Percentiles rank a stretch among this genome's conserved stretches.
phyloP scores from a whole-genome alignment of 1,139 yeast species.

The Diutina scorzettiae region DNA sequence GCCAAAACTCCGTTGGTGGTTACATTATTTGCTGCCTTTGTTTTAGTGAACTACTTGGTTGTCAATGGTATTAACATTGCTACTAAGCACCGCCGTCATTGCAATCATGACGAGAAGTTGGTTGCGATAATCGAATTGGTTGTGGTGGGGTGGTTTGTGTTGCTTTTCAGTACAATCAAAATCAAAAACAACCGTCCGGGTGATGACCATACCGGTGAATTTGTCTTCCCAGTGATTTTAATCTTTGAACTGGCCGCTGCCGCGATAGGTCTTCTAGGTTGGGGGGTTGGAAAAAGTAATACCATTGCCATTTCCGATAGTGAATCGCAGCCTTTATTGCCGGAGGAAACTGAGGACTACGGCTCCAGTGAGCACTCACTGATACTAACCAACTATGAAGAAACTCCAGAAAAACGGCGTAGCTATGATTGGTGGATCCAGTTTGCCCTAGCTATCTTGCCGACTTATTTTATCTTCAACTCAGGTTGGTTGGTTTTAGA shows the following conservation, averaged over 20 bases:
- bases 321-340: background rate
- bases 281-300: constrained; percentile 18
- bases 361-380: background rate
- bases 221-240: constrained; percentile 39
- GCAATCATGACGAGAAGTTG: constrained; percentile 62
- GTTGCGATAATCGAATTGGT: constrained; percentile 49
- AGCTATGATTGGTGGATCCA: constrained; percentile 78
- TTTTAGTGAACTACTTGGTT: constrained; percentile 43
- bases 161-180: constrained; percentile 35
- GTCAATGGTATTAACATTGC: constrained; percentile 34
- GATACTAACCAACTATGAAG: background rate
- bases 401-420: constrained; percentile 20
- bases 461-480: constrained; percentile 38
- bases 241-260: constrained; percentile 38
- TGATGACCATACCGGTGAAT: constrained; percentile 51
- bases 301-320: background rate
- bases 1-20: constrained; percentile 25
- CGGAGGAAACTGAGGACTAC: background rate
- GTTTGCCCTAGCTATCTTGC: constrained; percentile 54
- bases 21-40: constrained; percentile 24
- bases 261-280: constrained; percentile 42
- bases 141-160: constrained; percentile 41
- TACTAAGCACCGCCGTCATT: constrained; percentile 37
- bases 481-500: constrained; percentile 44
- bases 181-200: constrained; percentile 27